These are phyloP conservation scores for Coemansia sp. DNA, from an alignment of 192 early-diverging fungal species.

Conservation along the genomic window DNA sequence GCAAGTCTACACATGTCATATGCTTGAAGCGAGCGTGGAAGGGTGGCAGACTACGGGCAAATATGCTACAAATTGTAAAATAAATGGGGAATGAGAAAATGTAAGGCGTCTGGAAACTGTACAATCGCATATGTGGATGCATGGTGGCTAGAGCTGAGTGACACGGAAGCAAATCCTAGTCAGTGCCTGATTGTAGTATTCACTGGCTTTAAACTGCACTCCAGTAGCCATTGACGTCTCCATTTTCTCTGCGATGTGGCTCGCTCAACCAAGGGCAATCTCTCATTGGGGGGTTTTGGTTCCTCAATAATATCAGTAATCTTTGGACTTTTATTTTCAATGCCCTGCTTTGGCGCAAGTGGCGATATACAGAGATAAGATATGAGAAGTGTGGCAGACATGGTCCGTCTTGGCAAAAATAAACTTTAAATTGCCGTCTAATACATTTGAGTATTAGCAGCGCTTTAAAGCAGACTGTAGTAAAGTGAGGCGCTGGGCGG, in stretches of 20 bases:
- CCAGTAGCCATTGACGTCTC: not conserved
- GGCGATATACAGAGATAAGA: too few relatives aligned
- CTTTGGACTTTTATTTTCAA: not conserved
- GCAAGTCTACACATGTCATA: not conserved
- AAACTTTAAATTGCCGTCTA: too few relatives aligned
- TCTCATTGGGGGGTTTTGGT: too few relatives aligned
- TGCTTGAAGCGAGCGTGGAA: not conserved
- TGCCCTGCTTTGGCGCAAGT: not conserved
- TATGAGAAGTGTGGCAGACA: too few relatives aligned
- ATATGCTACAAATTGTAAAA: not conserved
- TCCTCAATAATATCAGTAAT: too few relatives aligned
- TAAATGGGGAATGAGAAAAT: not conserved
- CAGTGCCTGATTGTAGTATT: not conserved
- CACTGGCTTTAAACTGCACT: not conserved
- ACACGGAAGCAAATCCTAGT: not conserved
- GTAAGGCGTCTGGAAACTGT: slow-evolving; percentile 2
- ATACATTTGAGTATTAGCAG: too few relatives aligned
- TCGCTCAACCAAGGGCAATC: too few relatives aligned
- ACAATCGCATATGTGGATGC: not conserved
- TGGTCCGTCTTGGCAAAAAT: too few relatives aligned
- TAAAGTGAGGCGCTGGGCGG: too few relatives aligned
- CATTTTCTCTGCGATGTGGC: too few relatives aligned
- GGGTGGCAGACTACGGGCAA: not conserved
- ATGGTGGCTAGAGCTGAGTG: slow-evolving; percentile 11
- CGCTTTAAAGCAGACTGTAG: too few relatives aligned